These are phyloP conservation scores for Claviceps arundinis DNA, from an alignment of 2,329 filamentous ascomycete species.

Conservation along the genomic window DNA sequence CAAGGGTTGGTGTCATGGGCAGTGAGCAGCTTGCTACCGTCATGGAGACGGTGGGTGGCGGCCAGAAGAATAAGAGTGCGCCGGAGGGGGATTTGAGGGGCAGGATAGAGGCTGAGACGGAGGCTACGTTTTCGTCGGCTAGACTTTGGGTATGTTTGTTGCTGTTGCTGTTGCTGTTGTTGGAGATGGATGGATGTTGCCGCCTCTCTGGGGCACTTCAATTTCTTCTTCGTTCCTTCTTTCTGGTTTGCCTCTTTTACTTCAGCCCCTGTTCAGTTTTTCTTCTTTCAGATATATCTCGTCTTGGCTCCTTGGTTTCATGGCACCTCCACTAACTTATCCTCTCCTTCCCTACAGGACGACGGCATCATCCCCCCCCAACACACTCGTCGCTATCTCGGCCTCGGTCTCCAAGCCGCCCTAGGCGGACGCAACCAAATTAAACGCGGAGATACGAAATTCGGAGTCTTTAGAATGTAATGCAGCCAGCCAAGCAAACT, in stretches of 20 bases:
- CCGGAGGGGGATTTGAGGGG: constrained; percentile 63
- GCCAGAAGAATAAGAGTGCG: constrained; percentile 20
- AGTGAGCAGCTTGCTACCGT: constrained; percentile 81
- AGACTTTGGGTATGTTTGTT: constrained; percentile 60
- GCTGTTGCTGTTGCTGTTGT: too few relatives aligned
- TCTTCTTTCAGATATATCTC: too few relatives aligned
- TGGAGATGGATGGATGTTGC: too few relatives aligned
- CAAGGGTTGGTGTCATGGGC: constrained; percentile 94
- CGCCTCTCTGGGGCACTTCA: too few relatives aligned
- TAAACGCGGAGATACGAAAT: constrained; percentile 50
- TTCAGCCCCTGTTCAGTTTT: too few relatives aligned
- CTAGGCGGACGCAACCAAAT: constrained; percentile 53
- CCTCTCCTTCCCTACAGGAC: constrained; percentile 30
- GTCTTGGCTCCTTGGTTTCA: too few relatives aligned
- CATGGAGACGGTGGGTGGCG: constrained; percentile 65
- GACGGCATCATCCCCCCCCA: constrained; percentile 70
- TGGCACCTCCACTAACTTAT: not conserved
- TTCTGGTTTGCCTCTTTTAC: too few relatives aligned
- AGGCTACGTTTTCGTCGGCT: constrained; percentile 77
- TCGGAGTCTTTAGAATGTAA: constrained; percentile 76
- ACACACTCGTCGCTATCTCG: constrained; percentile 60
- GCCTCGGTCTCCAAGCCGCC: constrained; percentile 57
- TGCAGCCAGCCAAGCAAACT: not conserved
- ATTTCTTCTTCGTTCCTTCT: too few relatives aligned
- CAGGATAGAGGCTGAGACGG: constrained; percentile 80